A percentile compares a stretch with the other conserved stretches of the same genome.
These are phyloP conservation scores for Antarctomyces pellizariae DNA, from an alignment of 495 filamentous ascomycete species.

Conservation along the genomic window DNA sequence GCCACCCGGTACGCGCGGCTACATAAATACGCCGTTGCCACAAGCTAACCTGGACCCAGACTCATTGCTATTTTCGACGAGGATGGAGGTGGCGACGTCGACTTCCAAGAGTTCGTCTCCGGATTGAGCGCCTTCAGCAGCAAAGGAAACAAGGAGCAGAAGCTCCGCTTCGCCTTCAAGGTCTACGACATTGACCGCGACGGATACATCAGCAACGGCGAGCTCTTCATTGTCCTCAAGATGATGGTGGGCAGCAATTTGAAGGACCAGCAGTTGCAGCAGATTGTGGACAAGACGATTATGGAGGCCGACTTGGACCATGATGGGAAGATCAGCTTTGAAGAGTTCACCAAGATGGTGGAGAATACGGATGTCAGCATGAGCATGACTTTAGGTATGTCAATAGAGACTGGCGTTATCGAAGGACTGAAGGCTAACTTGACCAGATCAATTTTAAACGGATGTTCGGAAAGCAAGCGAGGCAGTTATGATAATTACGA, in stretches of 20 bases:
- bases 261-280: constrained; percentile 96
- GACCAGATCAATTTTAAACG: too few species aligned
- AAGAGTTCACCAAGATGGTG: constrained; percentile 98
- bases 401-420: too few species aligned
- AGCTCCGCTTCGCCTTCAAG: constrained; percentile 93
- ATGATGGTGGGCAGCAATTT: constrained; percentile 99
- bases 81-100: constrained; percentile 91
- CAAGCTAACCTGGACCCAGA: constrained; percentile 23
- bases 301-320: constrained; percentile 96
- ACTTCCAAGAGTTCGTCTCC: constrained; percentile 98
- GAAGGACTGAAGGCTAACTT: too few species aligned
- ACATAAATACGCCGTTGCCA: constrained; percentile 3
- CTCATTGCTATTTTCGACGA: constrained; percentile 99
- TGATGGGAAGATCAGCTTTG: constrained; percentile 97
- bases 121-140: constrained; percentile 85
- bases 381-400: constrained; percentile 92
- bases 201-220: constrained; percentile 95
- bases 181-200: constrained; percentile 99
- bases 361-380: constrained; percentile 92
- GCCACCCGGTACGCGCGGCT: constrained; percentile 44
- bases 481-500: too few species aligned
- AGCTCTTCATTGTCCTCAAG: constrained; percentile 97
- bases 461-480: too few species aligned
- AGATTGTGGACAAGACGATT: constrained; percentile 98
- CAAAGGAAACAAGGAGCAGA: constrained; percentile 98